Conservation (phyloP, 1,284 basidiomycete species). For the Ganoderma meredithae region DNA sequence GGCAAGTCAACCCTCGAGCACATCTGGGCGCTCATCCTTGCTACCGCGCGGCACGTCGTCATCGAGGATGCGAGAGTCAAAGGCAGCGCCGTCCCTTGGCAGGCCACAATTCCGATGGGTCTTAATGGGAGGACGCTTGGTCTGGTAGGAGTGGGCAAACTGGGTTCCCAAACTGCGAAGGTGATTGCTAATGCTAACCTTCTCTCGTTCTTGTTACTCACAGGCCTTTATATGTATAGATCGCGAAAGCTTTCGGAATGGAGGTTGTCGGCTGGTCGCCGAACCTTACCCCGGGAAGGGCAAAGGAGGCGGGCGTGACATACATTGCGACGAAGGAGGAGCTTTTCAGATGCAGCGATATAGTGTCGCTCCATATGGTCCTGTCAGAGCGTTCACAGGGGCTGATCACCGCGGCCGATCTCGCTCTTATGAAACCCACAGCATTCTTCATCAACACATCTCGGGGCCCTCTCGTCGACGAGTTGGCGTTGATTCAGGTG, state of each 20-base stretch:
- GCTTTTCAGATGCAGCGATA: conserved; percentile 59
- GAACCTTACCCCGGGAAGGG: conserved; percentile 64
- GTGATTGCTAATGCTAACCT: conserved; percentile 38
- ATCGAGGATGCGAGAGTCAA: conserved; percentile 60
- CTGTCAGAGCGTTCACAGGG: conserved; percentile 57
- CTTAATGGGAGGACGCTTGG: conserved; percentile 64
- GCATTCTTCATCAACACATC: conserved; percentile 72
- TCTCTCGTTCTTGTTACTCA: conserved; percentile 1
- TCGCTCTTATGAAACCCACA: conserved; percentile 59
- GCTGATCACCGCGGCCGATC: conserved; percentile 54
- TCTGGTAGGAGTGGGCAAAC: conserved; percentile 62
- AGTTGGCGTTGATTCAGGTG: conserved; percentile 57
- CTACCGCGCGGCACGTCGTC: conserved; percentile 58
- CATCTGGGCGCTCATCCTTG: conserved; percentile 72
- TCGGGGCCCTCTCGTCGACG: conserved; percentile 67
- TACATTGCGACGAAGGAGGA: conserved; percentile 58
- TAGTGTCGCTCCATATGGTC: conserved; percentile 68
- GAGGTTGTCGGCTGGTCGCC: conserved; percentile 70
- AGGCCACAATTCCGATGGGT: conserved; percentile 59
- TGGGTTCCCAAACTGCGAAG: conserved; percentile 57
- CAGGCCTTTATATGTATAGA: conserved; percentile 44
- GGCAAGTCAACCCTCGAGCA: conserved; percentile 63
- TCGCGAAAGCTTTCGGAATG: conserved; percentile 68
- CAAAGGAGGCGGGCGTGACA: conserved; percentile 57
- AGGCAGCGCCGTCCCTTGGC: conserved; percentile 59